phyloP scores from a whole-genome alignment of 106 monocot species.

The Allium sativum region DNA sequence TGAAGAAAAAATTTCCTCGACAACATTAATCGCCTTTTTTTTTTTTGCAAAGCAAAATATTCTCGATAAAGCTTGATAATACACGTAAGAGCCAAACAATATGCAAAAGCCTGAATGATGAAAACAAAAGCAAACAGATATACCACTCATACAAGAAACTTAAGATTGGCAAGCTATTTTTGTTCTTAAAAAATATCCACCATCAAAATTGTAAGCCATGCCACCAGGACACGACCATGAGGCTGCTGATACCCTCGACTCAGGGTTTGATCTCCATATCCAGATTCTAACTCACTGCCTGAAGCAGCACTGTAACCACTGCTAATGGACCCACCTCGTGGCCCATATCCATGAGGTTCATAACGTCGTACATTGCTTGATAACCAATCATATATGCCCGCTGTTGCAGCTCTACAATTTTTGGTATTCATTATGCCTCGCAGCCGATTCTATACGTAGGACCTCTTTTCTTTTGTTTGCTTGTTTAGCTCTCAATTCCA shows the following conservation, averaged over 20 bases:
- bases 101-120: too few species aligned
- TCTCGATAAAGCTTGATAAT: too few species aligned
- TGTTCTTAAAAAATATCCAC: slow-evolving; percentile 36
- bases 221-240: slow-evolving; percentile 65
- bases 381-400: slow-evolving; percentile 33
- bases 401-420: too few species aligned
- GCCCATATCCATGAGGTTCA: slow-evolving; percentile 29
- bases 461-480: slow-evolving; percentile 58
- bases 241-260: slow-evolving; percentile 28
- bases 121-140: too few species aligned
- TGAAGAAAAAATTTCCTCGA: too few species aligned
- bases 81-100: too few species aligned
- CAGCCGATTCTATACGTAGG: slow-evolving; percentile 51
- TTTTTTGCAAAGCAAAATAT: too few species aligned
- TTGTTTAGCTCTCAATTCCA: slow-evolving; percentile 44
- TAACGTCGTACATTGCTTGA: slow-evolving; percentile 14
- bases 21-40: too few species aligned
- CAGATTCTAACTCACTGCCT: slow-evolving; percentile 24
- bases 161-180: too few species aligned
- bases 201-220: slow-evolving; percentile 59
- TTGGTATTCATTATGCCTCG: slow-evolving; percentile 62
- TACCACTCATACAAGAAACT: too few species aligned
- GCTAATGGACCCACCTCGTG: slow-evolving; percentile 21
- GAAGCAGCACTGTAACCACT: slow-evolving; percentile 5
- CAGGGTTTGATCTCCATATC: slow-evolving; percentile 26